Percentiles rank a stretch among this genome's conserved stretches.
phyloP scores from a whole-genome alignment of 371 early-diverging fungal genomes.

The Haplosporangium sp. region DNA sequence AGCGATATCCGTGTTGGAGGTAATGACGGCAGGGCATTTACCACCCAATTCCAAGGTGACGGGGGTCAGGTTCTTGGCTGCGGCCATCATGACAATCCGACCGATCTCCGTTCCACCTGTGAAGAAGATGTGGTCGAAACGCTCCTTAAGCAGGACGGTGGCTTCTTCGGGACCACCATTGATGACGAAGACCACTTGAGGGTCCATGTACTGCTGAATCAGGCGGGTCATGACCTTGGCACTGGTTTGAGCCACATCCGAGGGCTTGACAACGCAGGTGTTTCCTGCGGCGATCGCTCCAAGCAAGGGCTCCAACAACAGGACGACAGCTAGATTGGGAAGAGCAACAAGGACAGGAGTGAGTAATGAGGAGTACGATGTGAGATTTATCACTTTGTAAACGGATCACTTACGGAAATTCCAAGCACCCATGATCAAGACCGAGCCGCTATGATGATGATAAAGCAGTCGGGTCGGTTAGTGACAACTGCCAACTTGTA shows the following conservation, averaged over 20 bases:
- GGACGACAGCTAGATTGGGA: conserved; percentile 25
- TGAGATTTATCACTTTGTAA: not conserved
- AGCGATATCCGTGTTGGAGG: conserved; percentile 66
- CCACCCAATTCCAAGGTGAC: conserved; percentile 90
- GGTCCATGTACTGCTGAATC: conserved; percentile 72
- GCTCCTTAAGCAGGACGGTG: conserved; percentile 73
- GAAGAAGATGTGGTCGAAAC: conserved; percentile 90
- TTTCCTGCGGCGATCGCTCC: conserved; percentile 90
- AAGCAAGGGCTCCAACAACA: conserved; percentile 64
- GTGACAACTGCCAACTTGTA: not conserved
- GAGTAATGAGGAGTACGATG: not conserved
- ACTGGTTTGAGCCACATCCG: conserved; percentile 74
- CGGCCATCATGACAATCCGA: conserved; percentile 79
- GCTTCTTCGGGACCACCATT: conserved; percentile 86
- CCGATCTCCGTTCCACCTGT: conserved; percentile 87
- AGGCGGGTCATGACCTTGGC: conserved; percentile 59
- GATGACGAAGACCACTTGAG: conserved; percentile 65
- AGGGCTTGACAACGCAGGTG: conserved; percentile 85
- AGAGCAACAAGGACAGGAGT: not conserved
- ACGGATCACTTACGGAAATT: conserved; percentile 74
- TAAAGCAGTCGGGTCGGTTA: not conserved
- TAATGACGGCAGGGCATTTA: conserved; percentile 84
- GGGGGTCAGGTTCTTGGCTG: conserved; percentile 80
- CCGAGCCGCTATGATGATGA: conserved; percentile 68
- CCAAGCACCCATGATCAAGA: conserved; percentile 85